Conservation (phyloP, 2,329 filamentous ascomycete species). For the Chalaropsis ovoidea region DNA sequence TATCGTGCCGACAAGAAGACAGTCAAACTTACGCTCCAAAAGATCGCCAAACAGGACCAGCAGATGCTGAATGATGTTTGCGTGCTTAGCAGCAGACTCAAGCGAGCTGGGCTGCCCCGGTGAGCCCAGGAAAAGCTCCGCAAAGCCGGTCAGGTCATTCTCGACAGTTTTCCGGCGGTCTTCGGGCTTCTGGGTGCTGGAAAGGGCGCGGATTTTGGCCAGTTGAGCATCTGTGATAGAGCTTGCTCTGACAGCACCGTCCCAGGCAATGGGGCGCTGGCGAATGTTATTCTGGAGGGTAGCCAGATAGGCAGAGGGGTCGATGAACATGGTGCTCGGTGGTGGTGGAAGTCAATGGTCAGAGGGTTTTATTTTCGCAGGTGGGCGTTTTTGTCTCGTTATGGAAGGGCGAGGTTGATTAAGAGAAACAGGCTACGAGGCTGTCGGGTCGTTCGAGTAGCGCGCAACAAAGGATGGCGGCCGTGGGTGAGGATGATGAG, state of each 20-base stretch:
- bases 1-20: not conserved
- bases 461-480: constrained; percentile 7
- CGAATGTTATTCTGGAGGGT: constrained; percentile 96
- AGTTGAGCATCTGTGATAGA: constrained; percentile 90
- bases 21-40: constrained; percentile 57
- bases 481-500: not conserved
- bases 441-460: constrained; percentile 16
- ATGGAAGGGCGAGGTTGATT: not conserved
- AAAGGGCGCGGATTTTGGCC: constrained; percentile 89
- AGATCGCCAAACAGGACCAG: constrained; percentile 81
- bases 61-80: constrained; percentile 90
- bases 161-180: constrained; percentile 76
- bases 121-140: constrained; percentile 66
- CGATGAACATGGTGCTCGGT: constrained; percentile 72
- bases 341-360: not conserved
- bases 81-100: constrained; percentile 72
- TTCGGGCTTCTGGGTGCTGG: constrained; percentile 82
- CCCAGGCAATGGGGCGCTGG: constrained; percentile 91
- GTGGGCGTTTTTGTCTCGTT: not conserved
- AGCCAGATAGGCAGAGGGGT: constrained; percentile 73
- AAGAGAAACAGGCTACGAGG: constrained; percentile 16
- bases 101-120: constrained; percentile 62
- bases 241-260: constrained; percentile 85
- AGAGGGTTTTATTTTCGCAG: not conserved
- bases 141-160: constrained; percentile 68